A percentile compares a stretch with the other conserved stretches of the same genome.
phyloP scores from a whole-genome alignment of 352 stramenopile species.

The Globisporangium viniferum region DNA sequence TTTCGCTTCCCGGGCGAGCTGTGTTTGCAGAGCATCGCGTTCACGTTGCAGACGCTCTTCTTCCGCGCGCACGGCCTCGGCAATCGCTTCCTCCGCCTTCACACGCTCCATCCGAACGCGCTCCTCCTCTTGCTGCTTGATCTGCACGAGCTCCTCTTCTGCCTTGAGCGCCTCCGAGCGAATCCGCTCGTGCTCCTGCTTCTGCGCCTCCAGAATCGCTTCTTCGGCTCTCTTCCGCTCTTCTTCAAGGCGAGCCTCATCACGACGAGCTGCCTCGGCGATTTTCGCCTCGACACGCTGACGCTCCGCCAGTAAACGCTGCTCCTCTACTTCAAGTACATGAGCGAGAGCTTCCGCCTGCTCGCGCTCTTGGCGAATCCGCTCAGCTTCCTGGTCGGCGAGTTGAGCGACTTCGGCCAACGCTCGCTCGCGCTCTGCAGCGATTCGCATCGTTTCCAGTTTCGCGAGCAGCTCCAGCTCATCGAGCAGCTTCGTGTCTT shows the following conservation, averaged over 20 bases:
- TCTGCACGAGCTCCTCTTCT: conserved; percentile 26
- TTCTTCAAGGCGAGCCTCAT: conserved; percentile 1
- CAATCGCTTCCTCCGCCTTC: conserved; percentile 10
- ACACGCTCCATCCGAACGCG: background rate
- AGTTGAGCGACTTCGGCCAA: background rate
- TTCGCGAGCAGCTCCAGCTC: conserved; percentile 14
- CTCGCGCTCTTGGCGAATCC: conserved; percentile 7
- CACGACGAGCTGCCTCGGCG: background rate
- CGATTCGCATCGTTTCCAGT: conserved; percentile 8
- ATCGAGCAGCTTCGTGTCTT: conserved; percentile 15
- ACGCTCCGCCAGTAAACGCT: conserved; percentile 14
- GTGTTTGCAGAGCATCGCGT: background rate
- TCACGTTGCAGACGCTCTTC: conserved; percentile 12
- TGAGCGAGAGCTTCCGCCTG: conserved; percentile 18
- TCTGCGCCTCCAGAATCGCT: conserved; percentile 14
- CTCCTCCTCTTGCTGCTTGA: conserved; percentile 11
- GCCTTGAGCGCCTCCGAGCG: background rate
- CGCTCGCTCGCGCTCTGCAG: conserved; percentile 6
- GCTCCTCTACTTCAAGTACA: conserved; percentile 15
- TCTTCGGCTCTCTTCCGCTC: conserved; percentile 6
- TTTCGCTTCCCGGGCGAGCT: conserved; percentile 10
- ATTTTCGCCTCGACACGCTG: conserved; percentile 26
- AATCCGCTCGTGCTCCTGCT: conserved; percentile 24
- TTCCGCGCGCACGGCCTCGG: conserved; percentile 7
- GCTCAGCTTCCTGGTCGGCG: background rate